These are phyloP conservation scores for Gaertneriomyces sp. DNA, from an alignment of 192 early-diverging fungal species.

Conservation along the genomic window DNA sequence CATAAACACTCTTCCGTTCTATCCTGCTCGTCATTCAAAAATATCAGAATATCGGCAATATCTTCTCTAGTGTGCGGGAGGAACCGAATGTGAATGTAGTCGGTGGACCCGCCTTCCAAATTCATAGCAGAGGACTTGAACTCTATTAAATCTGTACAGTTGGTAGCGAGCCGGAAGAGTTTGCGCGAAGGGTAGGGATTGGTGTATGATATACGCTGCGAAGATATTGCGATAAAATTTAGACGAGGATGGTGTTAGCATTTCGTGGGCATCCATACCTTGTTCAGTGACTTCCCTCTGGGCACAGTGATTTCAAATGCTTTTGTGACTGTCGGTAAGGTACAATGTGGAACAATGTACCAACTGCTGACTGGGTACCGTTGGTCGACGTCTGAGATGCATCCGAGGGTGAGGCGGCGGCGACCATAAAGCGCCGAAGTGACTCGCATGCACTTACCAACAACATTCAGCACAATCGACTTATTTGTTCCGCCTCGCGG, in stretches of 20 bases:
- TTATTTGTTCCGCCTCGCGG: conserved; percentile 15
- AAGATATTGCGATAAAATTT: background rate
- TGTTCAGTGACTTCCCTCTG: conserved; percentile 34
- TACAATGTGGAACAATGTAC: conserved; percentile 40
- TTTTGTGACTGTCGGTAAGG: conserved; percentile 43
- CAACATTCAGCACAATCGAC: conserved; percentile 38
- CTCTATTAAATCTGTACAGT: conserved; percentile 38
- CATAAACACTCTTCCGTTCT: conserved; percentile 50
- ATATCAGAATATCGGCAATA: conserved; percentile 38
- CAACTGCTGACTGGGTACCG: conserved; percentile 36
- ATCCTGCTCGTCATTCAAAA: conserved; percentile 53
- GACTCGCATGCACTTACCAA: conserved; percentile 34
- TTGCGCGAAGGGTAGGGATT: conserved; percentile 48
- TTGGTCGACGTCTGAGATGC: conserved; percentile 33
- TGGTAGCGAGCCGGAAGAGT: conserved; percentile 40
- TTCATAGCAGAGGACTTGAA: conserved; percentile 42
- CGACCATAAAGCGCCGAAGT: background rate
- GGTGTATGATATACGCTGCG: conserved; percentile 50
- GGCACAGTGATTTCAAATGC: conserved; percentile 45
- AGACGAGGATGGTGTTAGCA: too few relatives aligned
- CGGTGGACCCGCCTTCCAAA: conserved; percentile 35
- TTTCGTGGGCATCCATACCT: conserved; percentile 25
- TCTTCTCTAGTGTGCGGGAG: conserved; percentile 14
- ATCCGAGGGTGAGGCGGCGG: background rate
- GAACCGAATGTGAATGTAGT: conserved; percentile 47